A percentile compares a stretch with the other conserved stretches of the same genome.
Evolutionary conservation across 2,329 filamentous ascomycete species (phyloP).

Genomic region (Rutstroemia sp.): DNA sequence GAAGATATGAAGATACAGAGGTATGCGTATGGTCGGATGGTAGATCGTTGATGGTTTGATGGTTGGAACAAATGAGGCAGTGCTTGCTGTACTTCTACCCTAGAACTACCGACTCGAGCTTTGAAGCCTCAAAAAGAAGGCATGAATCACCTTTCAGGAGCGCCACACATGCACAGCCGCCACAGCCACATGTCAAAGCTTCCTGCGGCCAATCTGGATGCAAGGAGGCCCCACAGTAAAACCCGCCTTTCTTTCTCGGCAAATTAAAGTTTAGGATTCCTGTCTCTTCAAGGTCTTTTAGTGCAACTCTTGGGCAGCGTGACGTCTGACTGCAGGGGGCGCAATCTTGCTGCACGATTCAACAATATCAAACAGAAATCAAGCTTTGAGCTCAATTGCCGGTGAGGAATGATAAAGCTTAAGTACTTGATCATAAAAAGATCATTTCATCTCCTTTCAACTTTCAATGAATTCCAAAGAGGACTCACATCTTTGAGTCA

Average conservation of each 20-base stretch:
- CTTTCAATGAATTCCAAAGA: conserved; percentile 7
- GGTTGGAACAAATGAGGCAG: conserved; percentile 3
- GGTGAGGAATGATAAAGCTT: background rate
- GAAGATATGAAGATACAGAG: background rate
- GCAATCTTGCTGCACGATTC: background rate
- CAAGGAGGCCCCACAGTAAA: too few species aligned
- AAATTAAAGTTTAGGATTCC: background rate
- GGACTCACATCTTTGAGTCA: background rate
- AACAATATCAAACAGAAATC: conserved; percentile 5
- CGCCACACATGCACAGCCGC: background rate
- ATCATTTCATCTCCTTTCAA: background rate
- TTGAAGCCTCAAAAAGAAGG: background rate
- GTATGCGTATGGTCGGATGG: conserved; percentile 1
- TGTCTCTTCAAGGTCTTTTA: background rate
- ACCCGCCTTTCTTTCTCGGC: background rate
- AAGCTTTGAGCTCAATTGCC: conserved; percentile 1
- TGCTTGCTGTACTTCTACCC: conserved; percentile 3
- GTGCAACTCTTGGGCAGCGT: background rate
- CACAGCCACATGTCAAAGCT: too few species aligned
- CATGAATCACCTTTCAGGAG: background rate
- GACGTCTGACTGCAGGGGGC: conserved; percentile 4
- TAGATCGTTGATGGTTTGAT: background rate
- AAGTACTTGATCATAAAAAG: background rate
- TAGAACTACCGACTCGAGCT: background rate
- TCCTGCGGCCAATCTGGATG: too few species aligned